phyloP scores from a whole-genome alignment of 495 filamentous ascomycete genomes.

The Lepidopterella palustris region DNA sequence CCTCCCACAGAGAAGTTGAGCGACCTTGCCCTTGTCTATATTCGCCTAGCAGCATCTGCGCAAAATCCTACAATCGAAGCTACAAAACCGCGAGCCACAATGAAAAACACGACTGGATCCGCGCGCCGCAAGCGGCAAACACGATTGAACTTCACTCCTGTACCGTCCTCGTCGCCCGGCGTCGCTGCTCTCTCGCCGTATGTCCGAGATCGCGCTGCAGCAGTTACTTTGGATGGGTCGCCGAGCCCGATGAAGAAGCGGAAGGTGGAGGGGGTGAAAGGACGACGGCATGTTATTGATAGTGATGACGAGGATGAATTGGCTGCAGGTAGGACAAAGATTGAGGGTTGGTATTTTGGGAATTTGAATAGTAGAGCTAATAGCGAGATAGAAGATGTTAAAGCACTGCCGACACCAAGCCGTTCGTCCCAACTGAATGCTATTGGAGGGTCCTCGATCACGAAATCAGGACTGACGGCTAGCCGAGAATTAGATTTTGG shows the following conservation, averaged over 20 bases:
- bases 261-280: background rate
- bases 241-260: conserved; percentile 3
- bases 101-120: background rate
- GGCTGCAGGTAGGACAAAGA: background rate
- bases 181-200: conserved; percentile 18
- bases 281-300: background rate
- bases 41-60: too few species aligned
- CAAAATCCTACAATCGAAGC: too few species aligned
- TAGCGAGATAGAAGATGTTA: background rate
- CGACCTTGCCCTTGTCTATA: too few species aligned
- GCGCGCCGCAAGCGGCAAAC: conserved; percentile 25
- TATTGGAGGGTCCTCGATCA: background rate
- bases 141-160: conserved; percentile 34
- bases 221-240: conserved; percentile 24
- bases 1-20: too few species aligned
- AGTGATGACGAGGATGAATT: background rate
- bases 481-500: background rate
- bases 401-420: background rate
- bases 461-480: background rate
- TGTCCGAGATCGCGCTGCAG: conserved; percentile 28
- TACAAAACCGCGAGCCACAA: too few species aligned
- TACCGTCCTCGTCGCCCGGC: conserved; percentile 32
- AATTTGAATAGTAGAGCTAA: background rate
- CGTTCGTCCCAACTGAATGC: background rate
- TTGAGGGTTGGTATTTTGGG: background rate